Evolutionary conservation across 23 red algal genomes (phyloP).

Genomic region (Gracilariopsis chorda): DNA sequence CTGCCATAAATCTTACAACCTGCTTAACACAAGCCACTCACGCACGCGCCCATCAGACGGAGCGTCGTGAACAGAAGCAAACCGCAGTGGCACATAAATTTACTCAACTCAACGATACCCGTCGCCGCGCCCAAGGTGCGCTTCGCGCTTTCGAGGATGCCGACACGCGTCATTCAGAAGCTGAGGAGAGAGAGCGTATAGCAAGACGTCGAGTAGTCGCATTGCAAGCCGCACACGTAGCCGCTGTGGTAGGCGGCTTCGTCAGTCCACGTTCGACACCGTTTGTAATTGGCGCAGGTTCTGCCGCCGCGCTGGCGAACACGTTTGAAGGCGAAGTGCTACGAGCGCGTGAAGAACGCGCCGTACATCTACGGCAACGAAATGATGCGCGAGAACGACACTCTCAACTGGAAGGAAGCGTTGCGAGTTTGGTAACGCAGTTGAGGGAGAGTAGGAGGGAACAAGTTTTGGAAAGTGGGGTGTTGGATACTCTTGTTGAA

Average conservation of each 20-base stretch:
- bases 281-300: constrained; percentile 26
- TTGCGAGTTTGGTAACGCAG: background rate
- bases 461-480: constrained; percentile 6
- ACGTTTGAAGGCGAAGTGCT: constrained; percentile 22
- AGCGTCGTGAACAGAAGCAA: background rate
- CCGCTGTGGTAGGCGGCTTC: constrained; percentile 15
- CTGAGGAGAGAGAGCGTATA: background rate
- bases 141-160: constrained; percentile 23
- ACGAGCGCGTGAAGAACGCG: constrained; percentile 39
- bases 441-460: constrained; percentile 19
- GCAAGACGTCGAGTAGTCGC: background rate
- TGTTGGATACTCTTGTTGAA: constrained; percentile 11
- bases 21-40: background rate
- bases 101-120: background rate
- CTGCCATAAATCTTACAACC: background rate
- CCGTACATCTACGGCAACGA: constrained; percentile 13
- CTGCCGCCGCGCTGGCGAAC: constrained; percentile 24
- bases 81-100: background rate
- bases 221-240: constrained; percentile 14
- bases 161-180: background rate
- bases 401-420: background rate
- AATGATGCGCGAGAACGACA: constrained; percentile 21
- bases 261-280: constrained; percentile 5
- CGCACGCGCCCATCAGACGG: background rate
- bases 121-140: background rate